A percentile compares a stretch with the other conserved stretches of the same genome.
These are phyloP conservation scores for Andrographis paniculata DNA, from an alignment of 305 asterid genomes.

Conservation along the genomic window DNA sequence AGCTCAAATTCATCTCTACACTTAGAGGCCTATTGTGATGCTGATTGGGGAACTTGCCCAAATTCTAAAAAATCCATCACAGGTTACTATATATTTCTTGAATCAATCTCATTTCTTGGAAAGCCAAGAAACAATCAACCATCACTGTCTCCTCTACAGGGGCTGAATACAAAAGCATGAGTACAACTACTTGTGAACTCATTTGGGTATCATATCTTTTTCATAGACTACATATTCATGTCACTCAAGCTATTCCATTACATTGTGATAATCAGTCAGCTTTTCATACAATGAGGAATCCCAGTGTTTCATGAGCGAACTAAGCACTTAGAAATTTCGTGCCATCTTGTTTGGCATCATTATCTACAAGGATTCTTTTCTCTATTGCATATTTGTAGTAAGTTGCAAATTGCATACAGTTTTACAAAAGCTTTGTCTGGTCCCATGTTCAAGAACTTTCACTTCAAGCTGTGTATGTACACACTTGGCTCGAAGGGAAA, in stretches of 20 bases:
- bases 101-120: constrained; percentile 4
- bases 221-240: not conserved
- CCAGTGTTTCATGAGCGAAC: constrained; percentile 6
- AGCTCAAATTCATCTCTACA: not conserved
- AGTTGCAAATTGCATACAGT: too few species aligned
- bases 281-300: not conserved
- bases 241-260: not conserved
- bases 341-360: not conserved
- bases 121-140: constrained; percentile 2
- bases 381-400: not conserved
- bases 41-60: constrained; percentile 1
- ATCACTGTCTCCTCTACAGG: not conserved
- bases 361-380: not conserved
- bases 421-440: too few species aligned
- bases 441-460: too few species aligned
- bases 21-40: not conserved
- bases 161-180: not conserved
- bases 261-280: constrained; percentile 2
- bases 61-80: not conserved
- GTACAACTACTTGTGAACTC: not conserved
- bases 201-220: not conserved
- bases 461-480: too few species aligned
- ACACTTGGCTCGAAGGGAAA: too few species aligned
- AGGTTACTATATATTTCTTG: not conserved
- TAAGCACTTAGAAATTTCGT: not conserved